Evolutionary conservation across 768 basidiomycete genomes (phyloP).

Genomic region (Glaciozyma martinii): DNA sequence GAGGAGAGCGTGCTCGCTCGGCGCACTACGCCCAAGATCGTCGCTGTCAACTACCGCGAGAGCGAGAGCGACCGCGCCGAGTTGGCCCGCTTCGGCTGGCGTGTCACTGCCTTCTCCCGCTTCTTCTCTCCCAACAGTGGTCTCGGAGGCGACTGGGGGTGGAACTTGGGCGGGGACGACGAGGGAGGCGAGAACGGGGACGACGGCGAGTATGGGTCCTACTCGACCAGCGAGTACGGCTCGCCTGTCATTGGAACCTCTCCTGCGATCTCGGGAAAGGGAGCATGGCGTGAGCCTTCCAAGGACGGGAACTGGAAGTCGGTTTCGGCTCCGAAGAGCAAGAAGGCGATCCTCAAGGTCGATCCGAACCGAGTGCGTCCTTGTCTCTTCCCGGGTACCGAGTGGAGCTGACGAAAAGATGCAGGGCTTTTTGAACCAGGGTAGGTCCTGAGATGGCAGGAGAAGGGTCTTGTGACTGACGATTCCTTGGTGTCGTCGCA

Average conservation of each 20-base stretch:
- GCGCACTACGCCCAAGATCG: background rate
- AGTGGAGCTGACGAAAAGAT: background rate
- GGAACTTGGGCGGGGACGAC: background rate
- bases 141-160: conserved; percentile 7
- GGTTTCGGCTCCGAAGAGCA: background rate
- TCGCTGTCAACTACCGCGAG: conserved; percentile 8
- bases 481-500: background rate
- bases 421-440: background rate
- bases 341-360: background rate
- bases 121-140: background rate
- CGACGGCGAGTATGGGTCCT: background rate
- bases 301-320: background rate
- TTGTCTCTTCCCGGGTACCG: background rate
- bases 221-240: background rate
- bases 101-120: conserved; percentile 11
- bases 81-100: background rate
- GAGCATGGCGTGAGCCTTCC: background rate
- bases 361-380: background rate
- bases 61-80: conserved; percentile 1
- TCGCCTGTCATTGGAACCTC: background rate
- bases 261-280: background rate
- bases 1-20: background rate
- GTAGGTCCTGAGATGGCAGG: background rate
- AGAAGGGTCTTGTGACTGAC: background rate
- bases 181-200: background rate